Evolutionary conservation across 2,329 filamentous ascomycete species (phyloP), one percentile per base, ranked within the genome.

Genomic region (Aureobasidium sp.): DNA sequence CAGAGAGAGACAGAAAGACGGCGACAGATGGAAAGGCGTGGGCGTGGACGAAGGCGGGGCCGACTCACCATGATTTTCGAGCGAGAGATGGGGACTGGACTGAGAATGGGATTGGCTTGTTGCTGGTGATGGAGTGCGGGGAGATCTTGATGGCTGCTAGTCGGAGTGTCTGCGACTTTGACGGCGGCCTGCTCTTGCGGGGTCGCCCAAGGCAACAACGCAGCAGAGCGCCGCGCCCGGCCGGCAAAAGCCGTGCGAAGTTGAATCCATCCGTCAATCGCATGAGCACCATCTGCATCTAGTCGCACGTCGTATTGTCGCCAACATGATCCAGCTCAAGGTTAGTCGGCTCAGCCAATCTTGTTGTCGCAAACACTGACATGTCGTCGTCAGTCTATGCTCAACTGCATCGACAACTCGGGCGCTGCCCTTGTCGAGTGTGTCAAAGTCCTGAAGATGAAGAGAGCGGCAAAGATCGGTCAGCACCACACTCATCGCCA

Each of bases 371-470:
- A 27, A 7, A n/a, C 17, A 22, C 40, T 53, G 24, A 53, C 24
- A 14, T 3, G 16, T 32, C 25, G 22, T 41, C 24, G 10, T 29
- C 62, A 96, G 93, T 87, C 90, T 69, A 89, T 98, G 82, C 81
- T 98, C 65, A 96, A 93, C 75, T 97, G 93, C 84, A 97, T 98
- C 82, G 93, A 98, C 85, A 98, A 96, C 78, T 97, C 93, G 60
- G 93, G 93, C 69, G 93, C 93, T 62, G 90, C 93, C 64, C 79
- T 98, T 61, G 93, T 97, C 74, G 93, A 98, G 76, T 98, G 93
- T 75, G 88, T 86, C 69, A 86, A 91, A 69, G 86, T 97, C 58
- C 77, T 98, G 65, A 88, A 88, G 66, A 93, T 91, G 75, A 95
- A 96, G 76, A 78, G 83, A 61, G 82, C 85, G 65, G 93, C 91